Evolutionary conservation across 2,329 filamentous ascomycete genomes (phyloP), one percentile per base, ranked within the genome.

Genomic region (Claviceps paspali): DNA sequence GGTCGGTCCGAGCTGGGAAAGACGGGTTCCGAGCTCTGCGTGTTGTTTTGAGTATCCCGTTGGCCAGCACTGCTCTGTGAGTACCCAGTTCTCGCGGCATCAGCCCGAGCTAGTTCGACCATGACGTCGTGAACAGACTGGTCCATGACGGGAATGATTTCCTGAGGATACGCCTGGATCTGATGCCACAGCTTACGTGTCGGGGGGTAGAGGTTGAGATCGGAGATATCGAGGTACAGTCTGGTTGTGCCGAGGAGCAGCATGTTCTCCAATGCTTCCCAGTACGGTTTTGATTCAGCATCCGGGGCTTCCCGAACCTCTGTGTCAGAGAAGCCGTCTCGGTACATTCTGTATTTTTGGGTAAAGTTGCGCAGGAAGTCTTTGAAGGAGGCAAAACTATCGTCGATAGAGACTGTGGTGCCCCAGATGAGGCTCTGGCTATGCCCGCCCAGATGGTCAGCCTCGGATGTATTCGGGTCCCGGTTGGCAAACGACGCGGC

Each of bases 121-220:
- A 96, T 93, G 38, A 85, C 69, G 60, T 98, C 88, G 53, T 94
- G 92, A 35, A 95, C 75, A 5, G 79, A 78, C 57, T 93, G 84
- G 68, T 98, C 92, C 81, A 98, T 94, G 33, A 96, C 70, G 3
- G 88, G 87, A 31, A 98, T 82, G 37, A 98, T 87, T 68, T 98
- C 91, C 52, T 91, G 86, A 0, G 91, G 91, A 52, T 95, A 98
- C 11, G 82, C 79, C 55, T 93, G 84, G 40, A 92, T 67, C 58
- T 98, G 92, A 55, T 96, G 83, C 83, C 86, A 96, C 39, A 98
- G 67, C 62, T 96, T 96, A 49, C 80, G 68, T 0, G 91, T 96
- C 1, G 85, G 78, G 3, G 92, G 91, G 54, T 95, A 98, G 10
- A 87, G 72, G 55, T 92, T 93, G 41, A 98, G 67, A 49, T 98